A percentile compares a stretch with the other conserved stretches of the same genome.
Conservation (phyloP, 768 basidiomycete genomes). For the Kondoa malvinella region DNA sequence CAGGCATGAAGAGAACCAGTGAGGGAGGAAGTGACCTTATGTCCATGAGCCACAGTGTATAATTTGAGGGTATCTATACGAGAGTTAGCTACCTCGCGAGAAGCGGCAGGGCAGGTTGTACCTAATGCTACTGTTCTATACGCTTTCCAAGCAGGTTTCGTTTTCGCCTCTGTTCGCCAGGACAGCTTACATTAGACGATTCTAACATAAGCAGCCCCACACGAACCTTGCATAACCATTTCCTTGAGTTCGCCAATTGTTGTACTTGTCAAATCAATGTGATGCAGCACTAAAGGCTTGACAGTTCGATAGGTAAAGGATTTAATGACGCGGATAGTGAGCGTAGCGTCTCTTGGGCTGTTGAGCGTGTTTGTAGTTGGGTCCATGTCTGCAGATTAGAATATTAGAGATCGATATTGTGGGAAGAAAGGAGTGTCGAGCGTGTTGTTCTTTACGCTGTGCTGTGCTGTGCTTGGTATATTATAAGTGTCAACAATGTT, state of each 20-base stretch:
- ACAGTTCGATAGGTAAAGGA: slow-evolving; percentile 85
- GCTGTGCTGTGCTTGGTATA: not conserved
- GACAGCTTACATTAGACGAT: not conserved
- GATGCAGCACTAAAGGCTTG: slow-evolving; percentile 64
- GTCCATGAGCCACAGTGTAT: slow-evolving; percentile 83
- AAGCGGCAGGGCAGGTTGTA: slow-evolving; percentile 26
- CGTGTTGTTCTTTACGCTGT: not conserved
- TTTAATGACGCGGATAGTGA: slow-evolving; percentile 86
- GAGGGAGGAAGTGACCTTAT: slow-evolving; percentile 48
- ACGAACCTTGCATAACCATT: slow-evolving; percentile 47
- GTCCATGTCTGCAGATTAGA: slow-evolving; percentile 6
- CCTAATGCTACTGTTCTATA: slow-evolving; percentile 59
- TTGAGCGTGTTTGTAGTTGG: slow-evolving; percentile 47
- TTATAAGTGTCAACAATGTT: not conserved
- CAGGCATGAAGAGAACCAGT: not conserved
- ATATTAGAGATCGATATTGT: not conserved
- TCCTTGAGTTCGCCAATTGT: slow-evolving; percentile 68
- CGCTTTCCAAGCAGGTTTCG: slow-evolving; percentile 68
- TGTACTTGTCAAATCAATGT: slow-evolving; percentile 58
- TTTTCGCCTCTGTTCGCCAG: slow-evolving; percentile 44
- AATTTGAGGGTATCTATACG: slow-evolving; percentile 72
- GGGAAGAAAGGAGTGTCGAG: not conserved
- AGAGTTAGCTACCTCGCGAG: not conserved
- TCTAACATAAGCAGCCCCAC: slow-evolving; percentile 10
- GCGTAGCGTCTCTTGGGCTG: slow-evolving; percentile 57